phyloP scores from a whole-genome alignment of 2,329 filamentous ascomycete species.

The Cladosporium sp. region DNA sequence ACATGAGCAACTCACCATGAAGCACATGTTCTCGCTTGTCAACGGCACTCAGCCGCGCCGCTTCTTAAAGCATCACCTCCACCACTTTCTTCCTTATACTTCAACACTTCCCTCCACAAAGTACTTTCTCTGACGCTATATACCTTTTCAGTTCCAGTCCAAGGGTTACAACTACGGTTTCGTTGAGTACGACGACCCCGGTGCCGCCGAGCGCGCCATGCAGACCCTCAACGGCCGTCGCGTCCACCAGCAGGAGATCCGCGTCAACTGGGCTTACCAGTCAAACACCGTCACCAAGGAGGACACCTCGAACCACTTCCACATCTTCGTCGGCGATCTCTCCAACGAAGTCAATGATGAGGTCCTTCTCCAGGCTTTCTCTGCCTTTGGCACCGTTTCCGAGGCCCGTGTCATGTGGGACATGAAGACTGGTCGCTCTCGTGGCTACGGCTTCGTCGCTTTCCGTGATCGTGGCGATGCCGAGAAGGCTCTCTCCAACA shows the following conservation, averaged over 20 bases:
- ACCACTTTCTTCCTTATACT: background rate
- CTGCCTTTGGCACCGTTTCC: conserved; percentile 90
- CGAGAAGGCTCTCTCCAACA: conserved; percentile 92
- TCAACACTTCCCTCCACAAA: background rate
- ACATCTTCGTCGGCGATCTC: conserved; percentile 96
- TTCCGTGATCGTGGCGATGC: conserved; percentile 93
- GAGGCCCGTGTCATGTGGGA: conserved; percentile 99
- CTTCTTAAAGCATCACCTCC: background rate
- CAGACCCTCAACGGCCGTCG: conserved; percentile 91
- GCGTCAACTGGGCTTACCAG: conserved; percentile 99
- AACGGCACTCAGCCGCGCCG: background rate
- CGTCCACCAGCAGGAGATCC: conserved; percentile 96
- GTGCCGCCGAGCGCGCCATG: conserved; percentile 95
- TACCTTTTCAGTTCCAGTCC: conserved; percentile 57
- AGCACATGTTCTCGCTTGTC: conserved; percentile 22
- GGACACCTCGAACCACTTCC: conserved; percentile 96
- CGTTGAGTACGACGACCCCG: conserved; percentile 97
- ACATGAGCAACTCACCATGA: background rate
- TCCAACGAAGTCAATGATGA: conserved; percentile 99
- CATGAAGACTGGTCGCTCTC: conserved; percentile 98
- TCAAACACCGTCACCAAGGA: conserved; percentile 93
- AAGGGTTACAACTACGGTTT: conserved; percentile 99
- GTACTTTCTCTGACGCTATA: background rate
- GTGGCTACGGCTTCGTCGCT: conserved; percentile 96
- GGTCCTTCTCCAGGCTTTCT: conserved; percentile 88